phyloP scores from a whole-genome alignment of 345 rosid species.

The Laguncularia racemosa region DNA sequence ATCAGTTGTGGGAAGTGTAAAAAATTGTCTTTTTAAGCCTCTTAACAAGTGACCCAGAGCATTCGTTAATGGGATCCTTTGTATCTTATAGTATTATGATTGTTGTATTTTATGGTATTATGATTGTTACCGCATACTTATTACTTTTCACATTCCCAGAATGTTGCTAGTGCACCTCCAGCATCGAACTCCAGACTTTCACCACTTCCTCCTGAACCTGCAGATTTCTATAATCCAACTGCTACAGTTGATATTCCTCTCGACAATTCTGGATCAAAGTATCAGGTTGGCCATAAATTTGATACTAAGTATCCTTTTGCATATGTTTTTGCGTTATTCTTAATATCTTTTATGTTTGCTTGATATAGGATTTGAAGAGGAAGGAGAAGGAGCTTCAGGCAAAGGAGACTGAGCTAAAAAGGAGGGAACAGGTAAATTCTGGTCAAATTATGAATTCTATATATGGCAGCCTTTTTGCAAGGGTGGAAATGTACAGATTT shows the following conservation, averaged over 20 bases:
- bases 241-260: constrained; percentile 92
- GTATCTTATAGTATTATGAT: not conserved
- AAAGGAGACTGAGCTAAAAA: constrained; percentile 88
- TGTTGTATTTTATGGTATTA: too few species aligned
- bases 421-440: constrained; percentile 71
- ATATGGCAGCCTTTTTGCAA: not conserved
- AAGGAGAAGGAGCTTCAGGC: constrained; percentile 96
- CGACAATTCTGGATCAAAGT: constrained; percentile 32
- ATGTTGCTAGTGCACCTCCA: constrained; percentile 44
- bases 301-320: constrained; percentile 5
- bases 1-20: too few species aligned
- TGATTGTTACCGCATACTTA: too few species aligned
- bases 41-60: too few species aligned
- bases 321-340: constrained; percentile 4
- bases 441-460: not conserved
- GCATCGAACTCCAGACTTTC: constrained; percentile 83
- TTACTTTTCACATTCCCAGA: constrained; percentile 30
- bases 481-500: too few species aligned
- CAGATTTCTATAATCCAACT: constrained; percentile 66
- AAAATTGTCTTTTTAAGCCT: too few species aligned
- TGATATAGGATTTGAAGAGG: constrained; percentile 66
- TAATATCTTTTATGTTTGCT: constrained; percentile 11
- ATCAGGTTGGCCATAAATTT: constrained; percentile 24
- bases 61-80: too few species aligned
- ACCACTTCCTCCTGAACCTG: constrained; percentile 96